Base-by-base conservation (phyloP, 1,284 basidiomycete species). In the Cystobasidiaceae sp. region DNA sequence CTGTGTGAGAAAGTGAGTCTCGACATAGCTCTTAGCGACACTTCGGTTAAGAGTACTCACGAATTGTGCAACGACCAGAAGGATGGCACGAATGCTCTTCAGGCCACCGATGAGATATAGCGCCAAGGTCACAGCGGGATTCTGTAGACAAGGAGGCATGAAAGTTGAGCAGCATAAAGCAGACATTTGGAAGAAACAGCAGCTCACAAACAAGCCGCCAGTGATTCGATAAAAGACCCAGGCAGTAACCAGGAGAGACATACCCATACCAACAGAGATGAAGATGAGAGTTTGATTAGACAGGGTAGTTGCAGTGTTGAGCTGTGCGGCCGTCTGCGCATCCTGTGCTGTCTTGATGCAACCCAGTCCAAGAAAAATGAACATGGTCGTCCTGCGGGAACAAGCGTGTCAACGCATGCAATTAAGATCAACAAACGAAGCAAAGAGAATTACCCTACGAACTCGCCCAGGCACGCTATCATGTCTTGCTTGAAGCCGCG, bases 231-330 rank as follows among this genome's bases (percentile, higher is more conserved):
- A 80, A 73, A 80, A 80, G 33, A 88, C 76, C 84, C 86, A 88
- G 5, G 84, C 85, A 2, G 82, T 83, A 32, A 86, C 82, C 48
- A 87, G 80, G 37, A 89, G 80, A 61, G 83, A 83, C 56, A 89
- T 75, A 2, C 87, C 87, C 79, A 86, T 85, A 45, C 79, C 81
- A 41, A 81, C 70, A 0, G 85, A 81, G 49, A 85, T 82, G 76
- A 86, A 87, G 69, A 84, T 78, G 39, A 80, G 73, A 37, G 70
- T 72, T 15, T 71, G 55, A 55, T 76, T 70, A 65, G 72, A 68
- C 9, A 68, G 59, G 2, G 70, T 48, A 17, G 52, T 56, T 25
- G 80, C 27, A 23, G 63, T 59, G 61, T 64, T n/a, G 41, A 28
- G 37, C 34, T 66, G 58, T 9, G 58, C 28, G 34, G 37, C 15